Conservation (phyloP, 2,329 filamentous ascomycete genomes). For the Zymoseptoria ardabiliae region DNA sequence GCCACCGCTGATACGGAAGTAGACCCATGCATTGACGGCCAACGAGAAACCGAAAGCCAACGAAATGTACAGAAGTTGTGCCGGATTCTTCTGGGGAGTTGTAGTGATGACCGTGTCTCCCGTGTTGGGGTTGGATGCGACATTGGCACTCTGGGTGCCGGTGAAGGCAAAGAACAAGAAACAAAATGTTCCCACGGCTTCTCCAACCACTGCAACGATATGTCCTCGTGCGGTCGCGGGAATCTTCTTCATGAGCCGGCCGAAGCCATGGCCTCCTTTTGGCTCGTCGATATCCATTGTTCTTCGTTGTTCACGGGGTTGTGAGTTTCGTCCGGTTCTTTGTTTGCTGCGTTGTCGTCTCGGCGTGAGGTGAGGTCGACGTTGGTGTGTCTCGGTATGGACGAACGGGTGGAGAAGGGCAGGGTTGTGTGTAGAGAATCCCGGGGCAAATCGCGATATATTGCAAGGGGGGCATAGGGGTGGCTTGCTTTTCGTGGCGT, state of each 20-base stretch:
- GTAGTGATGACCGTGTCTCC: conserved; percentile 7
- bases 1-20: conserved; percentile 24
- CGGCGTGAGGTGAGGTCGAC: background rate
- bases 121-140: background rate
- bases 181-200: conserved; percentile 36
- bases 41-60: conserved; percentile 24
- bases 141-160: conserved; percentile 27
- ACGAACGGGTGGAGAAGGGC: background rate
- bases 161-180: conserved; percentile 33
- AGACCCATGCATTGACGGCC: conserved; percentile 32
- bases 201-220: conserved; percentile 21
- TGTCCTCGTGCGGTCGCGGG: conserved; percentile 24
- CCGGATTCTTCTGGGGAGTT: conserved; percentile 10
- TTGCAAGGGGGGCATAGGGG: background rate
- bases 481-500: background rate
- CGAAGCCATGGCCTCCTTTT: conserved; percentile 22
- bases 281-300: conserved; percentile 10
- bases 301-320: conserved; percentile 22
- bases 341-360: background rate
- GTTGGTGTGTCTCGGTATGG: background rate
- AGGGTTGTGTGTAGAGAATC: background rate
- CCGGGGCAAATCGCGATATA: background rate
- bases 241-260: conserved; percentile 18
- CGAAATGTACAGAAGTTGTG: conserved; percentile 19
- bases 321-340: background rate